These are phyloP conservation scores for Pestalotiopsis sp. DNA, from an alignment of 2,329 filamentous ascomycete species.

Conservation along the genomic window DNA sequence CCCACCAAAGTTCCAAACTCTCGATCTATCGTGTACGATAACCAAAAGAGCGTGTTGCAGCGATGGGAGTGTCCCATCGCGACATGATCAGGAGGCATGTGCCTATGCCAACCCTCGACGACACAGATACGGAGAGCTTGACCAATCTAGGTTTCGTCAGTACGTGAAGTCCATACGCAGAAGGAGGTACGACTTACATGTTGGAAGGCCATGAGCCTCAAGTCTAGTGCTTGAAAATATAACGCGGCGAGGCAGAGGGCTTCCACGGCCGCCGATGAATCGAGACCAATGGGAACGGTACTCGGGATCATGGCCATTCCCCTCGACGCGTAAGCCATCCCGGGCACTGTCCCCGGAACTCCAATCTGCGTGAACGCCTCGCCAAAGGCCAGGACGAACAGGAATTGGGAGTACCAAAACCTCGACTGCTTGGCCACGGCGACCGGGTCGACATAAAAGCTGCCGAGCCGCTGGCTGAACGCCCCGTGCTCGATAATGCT, in stretches of 20 bases:
- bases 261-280: background rate
- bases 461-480: background rate
- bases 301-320: background rate
- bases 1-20: background rate
- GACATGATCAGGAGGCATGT: background rate
- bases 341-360: background rate
- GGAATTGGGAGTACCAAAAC: background rate
- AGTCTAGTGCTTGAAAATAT: background rate
- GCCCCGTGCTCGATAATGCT: background rate
- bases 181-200: background rate
- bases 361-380: background rate
- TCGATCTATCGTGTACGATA: background rate
- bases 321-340: background rate
- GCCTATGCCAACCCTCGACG: background rate
- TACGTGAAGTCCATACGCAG: no score
- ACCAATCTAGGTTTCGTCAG: background rate
- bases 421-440: background rate
- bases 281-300: background rate
- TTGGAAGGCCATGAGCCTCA: conserved; percentile 1
- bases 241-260: background rate
- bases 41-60: background rate
- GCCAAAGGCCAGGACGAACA: conserved; percentile 5
- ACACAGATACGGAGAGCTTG: background rate
- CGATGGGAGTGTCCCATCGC: background rate
- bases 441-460: background rate